These are phyloP conservation scores for Capsicum pubescens DNA, from an alignment of 257 asterid species.

Conservation along the genomic window DNA sequence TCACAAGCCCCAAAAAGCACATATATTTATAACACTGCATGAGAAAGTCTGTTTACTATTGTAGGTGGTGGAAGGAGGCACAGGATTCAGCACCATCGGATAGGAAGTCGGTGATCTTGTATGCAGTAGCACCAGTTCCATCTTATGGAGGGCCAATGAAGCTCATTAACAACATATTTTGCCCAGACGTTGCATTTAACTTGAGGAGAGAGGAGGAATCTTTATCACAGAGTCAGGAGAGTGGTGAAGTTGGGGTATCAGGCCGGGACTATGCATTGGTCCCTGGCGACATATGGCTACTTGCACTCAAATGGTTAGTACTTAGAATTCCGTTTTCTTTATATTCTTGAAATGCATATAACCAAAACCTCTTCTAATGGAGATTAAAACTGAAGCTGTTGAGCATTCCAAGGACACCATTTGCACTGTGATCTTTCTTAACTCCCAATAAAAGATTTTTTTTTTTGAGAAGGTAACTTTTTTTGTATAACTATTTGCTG, in stretches of 20 bases:
- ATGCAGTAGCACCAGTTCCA: slow-evolving; percentile 63
- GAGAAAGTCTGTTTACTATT: slow-evolving; percentile 28
- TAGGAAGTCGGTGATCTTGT: slow-evolving; percentile 64
- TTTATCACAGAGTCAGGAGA: slow-evolving; percentile 48
- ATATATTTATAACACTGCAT: not conserved
- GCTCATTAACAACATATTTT: slow-evolving; percentile 77
- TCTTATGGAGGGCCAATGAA: slow-evolving; percentile 89
- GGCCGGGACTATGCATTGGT: slow-evolving; percentile 89
- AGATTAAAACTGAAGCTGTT: not conserved
- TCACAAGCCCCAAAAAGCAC: not conserved
- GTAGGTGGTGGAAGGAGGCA: slow-evolving; percentile 99
- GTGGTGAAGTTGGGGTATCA: slow-evolving; percentile 71
- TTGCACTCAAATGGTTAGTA: slow-evolving; percentile 79
- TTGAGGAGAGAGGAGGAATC: slow-evolving; percentile 73
- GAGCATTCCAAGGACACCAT: slow-evolving; percentile 12
- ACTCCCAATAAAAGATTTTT: no score
- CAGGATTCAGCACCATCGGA: slow-evolving; percentile 61
- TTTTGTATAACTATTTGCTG: no score
- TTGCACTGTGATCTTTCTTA: not conserved
- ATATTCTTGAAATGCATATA: not conserved
- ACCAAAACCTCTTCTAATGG: not conserved
- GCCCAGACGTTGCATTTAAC: slow-evolving; percentile 75
- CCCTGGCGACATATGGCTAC: slow-evolving; percentile 83
- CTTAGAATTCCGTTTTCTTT: not conserved
- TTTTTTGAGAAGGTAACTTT: no score